Evolutionary conservation across 495 filamentous ascomycete species (phyloP).

Genomic region (Neurospora pannonica): DNA sequence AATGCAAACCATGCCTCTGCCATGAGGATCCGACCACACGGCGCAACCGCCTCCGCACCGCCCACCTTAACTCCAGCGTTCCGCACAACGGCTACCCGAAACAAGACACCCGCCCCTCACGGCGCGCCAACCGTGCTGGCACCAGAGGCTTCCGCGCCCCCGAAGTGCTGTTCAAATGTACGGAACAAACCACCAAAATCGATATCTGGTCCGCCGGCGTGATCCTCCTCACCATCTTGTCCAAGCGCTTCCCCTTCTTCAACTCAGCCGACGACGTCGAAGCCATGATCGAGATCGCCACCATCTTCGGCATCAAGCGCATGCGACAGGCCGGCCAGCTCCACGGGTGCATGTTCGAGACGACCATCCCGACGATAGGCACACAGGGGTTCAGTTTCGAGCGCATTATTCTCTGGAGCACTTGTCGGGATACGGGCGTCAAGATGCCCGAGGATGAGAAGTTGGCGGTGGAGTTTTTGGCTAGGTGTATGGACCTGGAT

Average conservation of each 20-base stretch:
- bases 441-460: slow-evolving; percentile 51
- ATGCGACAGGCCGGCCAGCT: slow-evolving; percentile 77
- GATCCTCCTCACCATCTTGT: slow-evolving; percentile 83
- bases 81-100: slow-evolving; percentile 66
- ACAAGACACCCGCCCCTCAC: slow-evolving; percentile 75
- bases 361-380: slow-evolving; percentile 81
- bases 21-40: slow-evolving; percentile 37
- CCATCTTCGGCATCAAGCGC: slow-evolving; percentile 75
- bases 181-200: slow-evolving; percentile 88
- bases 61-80: slow-evolving; percentile 31
- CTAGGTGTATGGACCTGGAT: slow-evolving; percentile 62
- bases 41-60: slow-evolving; percentile 28
- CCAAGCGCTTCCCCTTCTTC: slow-evolving; percentile 92
- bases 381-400: slow-evolving; percentile 76
- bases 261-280: slow-evolving; percentile 95
- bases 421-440: slow-evolving; percentile 41
- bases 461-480: slow-evolving; percentile 56
- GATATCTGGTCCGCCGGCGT: slow-evolving; percentile 97
- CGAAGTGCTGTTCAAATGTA: slow-evolving; percentile 96
- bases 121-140: slow-evolving; percentile 90
- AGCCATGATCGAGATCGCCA: slow-evolving; percentile 92
- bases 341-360: slow-evolving; percentile 81
- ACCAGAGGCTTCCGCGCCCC: slow-evolving; percentile 93
- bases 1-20: slow-evolving; percentile 67
- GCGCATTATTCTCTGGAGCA: slow-evolving; percentile 91